Percentiles rank a stretch among this genome's conserved stretches.
These are phyloP conservation scores for Scutellaria baicalensis DNA, from an alignment of 257 asterid genomes.

Conservation along the genomic window DNA sequence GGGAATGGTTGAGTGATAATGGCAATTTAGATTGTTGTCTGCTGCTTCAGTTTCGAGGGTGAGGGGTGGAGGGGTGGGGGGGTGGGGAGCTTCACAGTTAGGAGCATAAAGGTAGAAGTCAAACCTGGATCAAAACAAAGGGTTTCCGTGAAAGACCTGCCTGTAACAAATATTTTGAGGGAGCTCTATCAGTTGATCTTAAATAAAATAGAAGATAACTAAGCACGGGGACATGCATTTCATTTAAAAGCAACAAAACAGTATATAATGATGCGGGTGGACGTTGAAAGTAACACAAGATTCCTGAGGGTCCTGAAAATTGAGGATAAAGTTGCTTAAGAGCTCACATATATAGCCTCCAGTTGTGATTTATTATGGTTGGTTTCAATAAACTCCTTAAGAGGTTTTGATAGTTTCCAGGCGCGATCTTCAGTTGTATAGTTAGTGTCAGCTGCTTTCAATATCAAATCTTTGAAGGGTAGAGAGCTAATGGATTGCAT, in stretches of 20 bases:
- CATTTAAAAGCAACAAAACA: not conserved
- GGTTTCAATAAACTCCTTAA: slow-evolving; percentile 56
- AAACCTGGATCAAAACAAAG: slow-evolving; percentile 91
- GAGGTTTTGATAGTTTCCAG: slow-evolving; percentile 79
- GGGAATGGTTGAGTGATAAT: not conserved
- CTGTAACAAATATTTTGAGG: slow-evolving; percentile 46
- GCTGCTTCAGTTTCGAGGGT: not conserved
- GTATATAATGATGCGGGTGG: not conserved
- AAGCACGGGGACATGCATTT: not conserved
- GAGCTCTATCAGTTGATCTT: slow-evolving; percentile 16
- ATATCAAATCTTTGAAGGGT: slow-evolving; percentile 82
- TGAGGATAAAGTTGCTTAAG: slow-evolving; percentile 13
- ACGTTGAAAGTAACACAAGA: not conserved
- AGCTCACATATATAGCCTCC: slow-evolving; percentile 85
- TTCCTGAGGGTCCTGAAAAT: slow-evolving; percentile 3
- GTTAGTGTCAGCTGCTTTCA: slow-evolving; percentile 55
- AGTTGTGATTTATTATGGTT: slow-evolving; percentile 79
- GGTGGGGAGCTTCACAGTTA: not conserved
- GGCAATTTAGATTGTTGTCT: not conserved
- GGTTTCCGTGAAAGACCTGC: slow-evolving; percentile 84
- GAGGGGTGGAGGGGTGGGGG: not conserved
- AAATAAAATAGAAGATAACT: not conserved
- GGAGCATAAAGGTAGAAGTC: slow-evolving; percentile 20
- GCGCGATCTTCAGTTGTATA: slow-evolving; percentile 54
- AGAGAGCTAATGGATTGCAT: slow-evolving; percentile 71